A percentile compares a stretch with the other conserved stretches of the same genome.
Evolutionary conservation across 257 asterid species (phyloP).

Genomic region (Salvia miltiorrhiza): DNA sequence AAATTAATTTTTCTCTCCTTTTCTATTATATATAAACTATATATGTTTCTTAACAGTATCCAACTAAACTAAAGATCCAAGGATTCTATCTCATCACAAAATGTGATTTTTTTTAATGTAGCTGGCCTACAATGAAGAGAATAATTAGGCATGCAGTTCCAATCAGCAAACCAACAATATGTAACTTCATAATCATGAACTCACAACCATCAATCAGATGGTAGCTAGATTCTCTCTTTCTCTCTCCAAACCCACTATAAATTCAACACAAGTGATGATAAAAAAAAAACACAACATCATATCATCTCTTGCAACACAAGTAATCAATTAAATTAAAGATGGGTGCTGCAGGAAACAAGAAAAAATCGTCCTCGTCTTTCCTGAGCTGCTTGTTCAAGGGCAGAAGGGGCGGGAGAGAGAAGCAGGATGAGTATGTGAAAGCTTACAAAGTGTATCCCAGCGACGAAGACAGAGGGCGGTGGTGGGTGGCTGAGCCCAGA

Average conservation of each 20-base stretch:
- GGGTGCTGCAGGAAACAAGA: too few species aligned
- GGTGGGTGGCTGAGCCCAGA: conserved; percentile 65
- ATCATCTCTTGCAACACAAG: too few species aligned
- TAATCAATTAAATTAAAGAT: too few species aligned
- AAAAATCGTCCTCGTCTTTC: too few species aligned
- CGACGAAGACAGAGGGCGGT: conserved; percentile 56
- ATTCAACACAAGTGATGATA: conserved; percentile 26
- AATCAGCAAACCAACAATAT: conserved; percentile 16
- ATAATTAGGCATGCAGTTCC: too few species aligned
- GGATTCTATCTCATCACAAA: too few species aligned
- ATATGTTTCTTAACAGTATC: too few species aligned
- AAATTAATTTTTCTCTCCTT: too few species aligned
- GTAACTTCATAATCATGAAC: conserved; percentile 36
- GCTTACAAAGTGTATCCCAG: conserved; percentile 49
- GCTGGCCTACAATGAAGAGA: too few species aligned
- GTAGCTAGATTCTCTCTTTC: conserved; percentile 1
- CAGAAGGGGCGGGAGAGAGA: conserved; percentile 12
- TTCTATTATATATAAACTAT: too few species aligned
- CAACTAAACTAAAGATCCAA: too few species aligned
- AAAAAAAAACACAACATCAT: conserved; percentile 8
- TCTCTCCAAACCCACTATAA: conserved; percentile 16
- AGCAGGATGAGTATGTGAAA: conserved; percentile 31
- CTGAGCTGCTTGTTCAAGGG: conserved; percentile 36
- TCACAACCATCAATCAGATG: conserved; percentile 55
- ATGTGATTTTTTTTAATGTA: too few species aligned